Percentiles rank a stretch among this genome's conserved stretches.
phyloP scores from a whole-genome alignment of 2,329 filamentous ascomycete species.

The Westerdykella sp. region DNA sequence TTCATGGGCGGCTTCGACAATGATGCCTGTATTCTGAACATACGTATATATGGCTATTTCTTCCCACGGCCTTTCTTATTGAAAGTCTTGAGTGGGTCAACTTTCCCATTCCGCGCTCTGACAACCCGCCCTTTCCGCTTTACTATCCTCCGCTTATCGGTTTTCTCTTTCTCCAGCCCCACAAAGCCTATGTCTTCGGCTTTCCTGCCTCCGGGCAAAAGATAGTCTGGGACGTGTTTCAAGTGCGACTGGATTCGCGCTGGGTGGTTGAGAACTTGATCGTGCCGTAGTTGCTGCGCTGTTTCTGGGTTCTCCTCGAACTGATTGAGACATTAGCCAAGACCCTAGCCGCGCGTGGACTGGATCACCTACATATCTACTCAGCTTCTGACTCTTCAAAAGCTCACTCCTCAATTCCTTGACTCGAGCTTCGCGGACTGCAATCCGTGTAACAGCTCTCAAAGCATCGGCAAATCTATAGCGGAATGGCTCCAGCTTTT shows the following conservation, averaged over 20 bases:
- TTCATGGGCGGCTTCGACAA: too few relatives aligned
- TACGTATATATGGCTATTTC: constrained; percentile 14
- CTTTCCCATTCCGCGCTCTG: constrained; percentile 55
- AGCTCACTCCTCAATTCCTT: constrained; percentile 84
- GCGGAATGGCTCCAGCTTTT: constrained; percentile 85
- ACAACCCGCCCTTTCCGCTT: constrained; percentile 24
- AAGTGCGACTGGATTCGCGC: constrained; percentile 82
- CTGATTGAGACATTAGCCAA: constrained; percentile 44
- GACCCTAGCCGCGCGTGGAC: constrained; percentile 10
- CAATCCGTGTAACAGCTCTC: constrained; percentile 80
- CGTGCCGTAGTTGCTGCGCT: constrained; percentile 79
- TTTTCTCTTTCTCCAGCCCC: constrained; percentile 15
- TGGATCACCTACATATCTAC: constrained; percentile 44
- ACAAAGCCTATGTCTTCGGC: constrained; percentile 36
- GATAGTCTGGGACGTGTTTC: constrained; percentile 89
- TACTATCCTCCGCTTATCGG: background rate
- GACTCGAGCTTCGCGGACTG: constrained; percentile 82
- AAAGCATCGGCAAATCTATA: constrained; percentile 86
- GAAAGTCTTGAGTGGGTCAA: constrained; percentile 85
- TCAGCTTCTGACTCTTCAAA: constrained; percentile 87
- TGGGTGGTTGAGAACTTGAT: constrained; percentile 71
- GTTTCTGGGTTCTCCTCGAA: constrained; percentile 97
- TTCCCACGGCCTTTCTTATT: constrained; percentile 46
- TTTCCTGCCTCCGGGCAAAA: constrained; percentile 72
- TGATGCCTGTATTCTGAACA: too few relatives aligned